Conservation (phyloP, 495 filamentous ascomycete genomes). For the Aspergillus campestris region DNA sequence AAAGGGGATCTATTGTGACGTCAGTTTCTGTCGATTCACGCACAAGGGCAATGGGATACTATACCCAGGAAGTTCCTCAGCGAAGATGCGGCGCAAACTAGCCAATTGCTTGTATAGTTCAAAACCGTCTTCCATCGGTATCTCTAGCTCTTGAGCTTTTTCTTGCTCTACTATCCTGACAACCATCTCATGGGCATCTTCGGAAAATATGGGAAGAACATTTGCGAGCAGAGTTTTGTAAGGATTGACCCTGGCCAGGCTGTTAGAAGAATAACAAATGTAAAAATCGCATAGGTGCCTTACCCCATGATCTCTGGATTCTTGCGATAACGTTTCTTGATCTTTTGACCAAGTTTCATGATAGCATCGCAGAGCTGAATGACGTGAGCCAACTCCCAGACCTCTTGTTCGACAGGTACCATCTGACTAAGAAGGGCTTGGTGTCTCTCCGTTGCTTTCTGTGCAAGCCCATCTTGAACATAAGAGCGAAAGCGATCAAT, state of each 20-base stretch:
- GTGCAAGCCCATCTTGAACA: slow-evolving; percentile 61
- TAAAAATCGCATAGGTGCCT: slow-evolving; percentile 6
- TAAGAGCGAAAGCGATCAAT: slow-evolving; percentile 58
- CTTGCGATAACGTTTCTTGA: slow-evolving; percentile 83
- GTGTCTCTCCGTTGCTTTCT: slow-evolving; percentile 68
- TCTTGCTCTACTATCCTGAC: slow-evolving; percentile 65
- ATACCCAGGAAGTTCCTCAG: slow-evolving; percentile 57
- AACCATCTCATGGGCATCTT: slow-evolving; percentile 77
- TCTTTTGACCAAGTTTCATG: slow-evolving; percentile 69
- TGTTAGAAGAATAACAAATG: slow-evolving; percentile 10
- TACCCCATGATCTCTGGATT: slow-evolving; percentile 85
- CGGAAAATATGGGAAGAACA: slow-evolving; percentile 80
- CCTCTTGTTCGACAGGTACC: slow-evolving; percentile 63
- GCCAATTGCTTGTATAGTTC: slow-evolving; percentile 84
- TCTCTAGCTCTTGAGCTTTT: slow-evolving; percentile 59
- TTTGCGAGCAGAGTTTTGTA: slow-evolving; percentile 71
- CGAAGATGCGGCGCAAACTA: slow-evolving; percentile 71
- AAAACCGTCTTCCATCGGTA: slow-evolving; percentile 85
- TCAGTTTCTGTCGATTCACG: slow-evolving; percentile 1
- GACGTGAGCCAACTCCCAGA: slow-evolving; percentile 81
- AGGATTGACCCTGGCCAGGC: slow-evolving; percentile 55
- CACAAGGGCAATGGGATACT: slow-evolving; percentile 3
- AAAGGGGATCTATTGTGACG: slow-evolving; percentile 45
- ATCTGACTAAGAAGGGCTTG: slow-evolving; percentile 59
- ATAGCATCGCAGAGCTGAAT: slow-evolving; percentile 81